phyloP scores from a whole-genome alignment of 2,329 filamentous ascomycete genomes.

The Colletotrichum orchidophilum region DNA sequence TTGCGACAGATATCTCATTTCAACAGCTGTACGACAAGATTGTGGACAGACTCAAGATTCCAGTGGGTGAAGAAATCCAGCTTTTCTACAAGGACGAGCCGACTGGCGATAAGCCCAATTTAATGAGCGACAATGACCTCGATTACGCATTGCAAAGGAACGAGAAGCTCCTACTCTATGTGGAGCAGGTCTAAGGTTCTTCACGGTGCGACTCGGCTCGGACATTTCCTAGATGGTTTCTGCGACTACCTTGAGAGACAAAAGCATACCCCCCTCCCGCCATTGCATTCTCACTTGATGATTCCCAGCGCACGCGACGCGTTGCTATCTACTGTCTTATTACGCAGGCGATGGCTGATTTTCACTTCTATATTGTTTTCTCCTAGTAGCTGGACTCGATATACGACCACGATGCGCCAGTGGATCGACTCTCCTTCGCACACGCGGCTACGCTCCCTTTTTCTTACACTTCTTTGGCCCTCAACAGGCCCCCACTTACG shows the following conservation, averaged over 20 bases:
- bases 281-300: constrained; percentile 34
- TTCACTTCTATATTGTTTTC: constrained; percentile 32
- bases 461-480: constrained; percentile 15
- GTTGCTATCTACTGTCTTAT: constrained; percentile 19
- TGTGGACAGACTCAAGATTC: constrained; percentile 82
- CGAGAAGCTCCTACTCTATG: constrained; percentile 84
- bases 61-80: constrained; percentile 73
- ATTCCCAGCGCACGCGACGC: constrained; percentile 35
- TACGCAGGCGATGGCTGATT: constrained; percentile 14
- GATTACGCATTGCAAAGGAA: constrained; percentile 84
- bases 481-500: constrained; percentile 4
- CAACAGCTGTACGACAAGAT: constrained; percentile 85
- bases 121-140: constrained; percentile 84
- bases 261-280: constrained; percentile 26
- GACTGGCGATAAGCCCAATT: constrained; percentile 76
- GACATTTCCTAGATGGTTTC: constrained; percentile 7
- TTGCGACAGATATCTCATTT: constrained; percentile 82
- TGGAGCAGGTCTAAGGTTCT: constrained; percentile 59
- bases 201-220: neutral
- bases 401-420: constrained; percentile 28
- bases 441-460: constrained; percentile 20
- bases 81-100: constrained; percentile 89
- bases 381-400: constrained; percentile 32
- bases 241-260: constrained; percentile 4
- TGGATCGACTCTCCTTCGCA: constrained; percentile 30